Evolutionary conservation across 768 basidiomycete species (phyloP), one percentile per base, ranked within the genome.

Genomic region (Psilocybe sp.): DNA sequence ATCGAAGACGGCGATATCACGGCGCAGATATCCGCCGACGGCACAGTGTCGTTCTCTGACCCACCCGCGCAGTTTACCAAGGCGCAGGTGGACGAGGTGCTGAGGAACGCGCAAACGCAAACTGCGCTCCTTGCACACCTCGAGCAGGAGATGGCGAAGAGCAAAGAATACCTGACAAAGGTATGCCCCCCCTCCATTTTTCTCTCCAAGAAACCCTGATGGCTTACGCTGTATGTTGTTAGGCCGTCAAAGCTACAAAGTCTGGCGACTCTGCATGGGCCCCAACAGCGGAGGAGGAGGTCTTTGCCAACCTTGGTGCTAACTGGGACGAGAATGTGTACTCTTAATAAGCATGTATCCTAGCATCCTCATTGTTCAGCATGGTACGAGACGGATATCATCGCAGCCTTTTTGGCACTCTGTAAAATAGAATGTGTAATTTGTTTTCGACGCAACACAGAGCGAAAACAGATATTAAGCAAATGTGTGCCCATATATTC

Each of bases 141-240:
- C 16, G 85, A 89, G 56, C 66, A 73, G 50, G 76, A 80, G 47
- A 66, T 85, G 58, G 80, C 75, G 36, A 71, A 76, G 61, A 85
- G 83, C 63, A 85, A 75, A 58, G 91, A 92, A 40, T 92, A 82
- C 53, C 61, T 92, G 58, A 71, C 59, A 31, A 93, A 92, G 80
- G 88, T 86, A 13, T 20, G 47, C 15, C 13, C 15, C 18, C 41
- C 18, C 40, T 31, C 47, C 18, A 39, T 12, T 38, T 34, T 41
- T 49, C 44, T 37, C 16, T 45, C 33, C 31, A 18, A 12, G 18
- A 38, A 28, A 1, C 19, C 31, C 14, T 13, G 12, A n/a, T 5
- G 39, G 9, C 41, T 45, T 18, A n/a, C 32, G 34, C 11, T 40
- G 11, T 13, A 2, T n/a, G 8, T 4, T 45, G 34, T 36, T 18